Conservation (phyloP, 345 rosid genomes). For the Murraya paniculata region DNA sequence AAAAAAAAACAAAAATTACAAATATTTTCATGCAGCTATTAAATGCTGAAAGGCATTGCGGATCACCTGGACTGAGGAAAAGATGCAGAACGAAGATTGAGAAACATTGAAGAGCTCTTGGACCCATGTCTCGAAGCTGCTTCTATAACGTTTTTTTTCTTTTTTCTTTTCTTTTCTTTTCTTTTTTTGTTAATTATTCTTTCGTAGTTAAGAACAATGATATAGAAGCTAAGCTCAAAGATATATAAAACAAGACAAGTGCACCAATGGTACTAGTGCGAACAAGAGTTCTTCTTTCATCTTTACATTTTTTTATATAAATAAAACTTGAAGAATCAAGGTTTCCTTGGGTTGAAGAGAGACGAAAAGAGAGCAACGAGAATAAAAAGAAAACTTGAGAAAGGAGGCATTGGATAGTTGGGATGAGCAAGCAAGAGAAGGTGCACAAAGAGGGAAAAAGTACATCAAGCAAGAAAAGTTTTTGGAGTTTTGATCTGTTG, state of each 20-base stretch:
- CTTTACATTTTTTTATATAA: constrained; percentile 30
- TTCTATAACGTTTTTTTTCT: constrained; percentile 3
- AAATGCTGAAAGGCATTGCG: not conserved
- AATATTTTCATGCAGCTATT: not conserved
- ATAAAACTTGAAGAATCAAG: constrained; percentile 64
- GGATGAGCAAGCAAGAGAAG: constrained; percentile 80
- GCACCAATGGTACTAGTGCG: constrained; percentile 38
- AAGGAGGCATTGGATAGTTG: constrained; percentile 74
- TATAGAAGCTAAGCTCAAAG: constrained; percentile 24
- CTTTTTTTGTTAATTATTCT: too few species aligned
- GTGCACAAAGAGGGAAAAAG: constrained; percentile 52
- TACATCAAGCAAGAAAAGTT: constrained; percentile 23
- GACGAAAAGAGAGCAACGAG: constrained; percentile 48
- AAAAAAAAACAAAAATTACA: too few species aligned
- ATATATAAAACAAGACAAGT: constrained; percentile 33
- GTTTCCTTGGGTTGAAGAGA: constrained; percentile 78
- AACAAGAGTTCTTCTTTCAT: constrained; percentile 53
- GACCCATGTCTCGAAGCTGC: constrained; percentile 46
- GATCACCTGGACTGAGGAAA: constrained; percentile 68
- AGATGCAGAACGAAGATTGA: constrained; percentile 46
- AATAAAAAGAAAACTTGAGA: constrained; percentile 97
- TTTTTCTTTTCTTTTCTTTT: not conserved
- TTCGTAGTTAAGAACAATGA: constrained; percentile 29
- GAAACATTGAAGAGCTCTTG: constrained; percentile 31
- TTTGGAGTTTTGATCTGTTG: constrained; percentile 20